A percentile compares a stretch with the other conserved stretches of the same genome.
Conservation (phyloP, 1,284 basidiomycete genomes). For the Pulchroboletus neoregius region DNA sequence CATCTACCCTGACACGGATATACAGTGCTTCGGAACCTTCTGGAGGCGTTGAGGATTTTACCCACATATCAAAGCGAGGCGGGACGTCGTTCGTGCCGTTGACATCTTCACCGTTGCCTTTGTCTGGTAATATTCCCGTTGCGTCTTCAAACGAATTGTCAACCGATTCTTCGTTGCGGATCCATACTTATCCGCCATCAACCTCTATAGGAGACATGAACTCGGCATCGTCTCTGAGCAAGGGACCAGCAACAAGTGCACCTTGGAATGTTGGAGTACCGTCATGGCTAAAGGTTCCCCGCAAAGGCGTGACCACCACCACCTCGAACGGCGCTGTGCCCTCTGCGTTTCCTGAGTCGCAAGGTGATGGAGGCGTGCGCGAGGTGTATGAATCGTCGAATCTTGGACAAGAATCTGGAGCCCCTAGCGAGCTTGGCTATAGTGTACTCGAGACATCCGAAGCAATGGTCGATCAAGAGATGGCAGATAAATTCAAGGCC, state of each 20-base stretch:
- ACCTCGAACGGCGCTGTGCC: constrained; percentile 8
- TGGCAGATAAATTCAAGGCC: constrained; percentile 69
- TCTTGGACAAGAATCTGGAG: constrained; percentile 28
- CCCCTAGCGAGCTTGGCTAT: constrained; percentile 60
- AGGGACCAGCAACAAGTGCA: constrained; percentile 28
- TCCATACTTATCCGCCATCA: constrained; percentile 77
- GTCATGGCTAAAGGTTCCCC: constrained; percentile 64
- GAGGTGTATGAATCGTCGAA: constrained; percentile 52
- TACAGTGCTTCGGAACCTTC: constrained; percentile 33
- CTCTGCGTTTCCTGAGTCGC: constrained; percentile 12
- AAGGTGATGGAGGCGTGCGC: constrained; percentile 33
- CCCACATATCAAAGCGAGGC: constrained; percentile 56
- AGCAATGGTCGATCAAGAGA: constrained; percentile 57
- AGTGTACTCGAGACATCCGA: constrained; percentile 71
- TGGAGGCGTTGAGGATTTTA: constrained; percentile 58
- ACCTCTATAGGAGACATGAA: constrained; percentile 42
- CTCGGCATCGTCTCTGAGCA: constrained; percentile 25
- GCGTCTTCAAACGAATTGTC: constrained; percentile 10
- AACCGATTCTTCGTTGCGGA: constrained; percentile 25
- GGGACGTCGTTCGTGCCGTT: constrained; percentile 59
- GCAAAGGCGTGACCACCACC: constrained; percentile 37
- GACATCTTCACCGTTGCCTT: constrained; percentile 35
- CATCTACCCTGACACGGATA: constrained; percentile 34
- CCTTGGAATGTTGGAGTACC: constrained; percentile 64
- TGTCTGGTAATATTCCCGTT: constrained; percentile 11